Evolutionary conservation across 148 eudicot genomes (phyloP).

Genomic region (Camellia lanceoleosa): DNA sequence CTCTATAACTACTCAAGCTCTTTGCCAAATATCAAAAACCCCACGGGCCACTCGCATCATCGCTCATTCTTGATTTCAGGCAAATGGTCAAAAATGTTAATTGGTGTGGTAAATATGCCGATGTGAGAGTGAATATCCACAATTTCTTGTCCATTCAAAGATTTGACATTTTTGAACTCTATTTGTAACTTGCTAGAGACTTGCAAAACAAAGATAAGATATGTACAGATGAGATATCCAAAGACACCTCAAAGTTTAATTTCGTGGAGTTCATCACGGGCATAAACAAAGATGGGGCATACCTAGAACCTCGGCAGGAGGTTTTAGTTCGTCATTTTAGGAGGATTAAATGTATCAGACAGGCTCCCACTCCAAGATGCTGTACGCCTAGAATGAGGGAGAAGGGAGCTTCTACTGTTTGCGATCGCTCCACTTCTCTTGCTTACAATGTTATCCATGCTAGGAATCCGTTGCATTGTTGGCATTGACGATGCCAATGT

Average conservation of each 20-base stretch:
- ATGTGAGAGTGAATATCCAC: neutral
- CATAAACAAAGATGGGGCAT: slow-evolving; percentile 33
- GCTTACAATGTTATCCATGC: slow-evolving; percentile 50
- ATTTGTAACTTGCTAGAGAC: too few relatives aligned
- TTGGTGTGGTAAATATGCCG: neutral
- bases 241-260: slow-evolving; percentile 47
- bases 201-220: too few relatives aligned
- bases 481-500: slow-evolving; percentile 13
- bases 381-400: slow-evolving; percentile 46
- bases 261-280: slow-evolving; percentile 58
- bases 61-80: neutral
- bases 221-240: too few relatives aligned
- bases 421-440: slow-evolving; percentile 9
- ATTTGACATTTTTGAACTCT: too few relatives aligned
- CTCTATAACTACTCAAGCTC: neutral
- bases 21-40: neutral
- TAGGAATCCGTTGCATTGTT: slow-evolving; percentile 47
- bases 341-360: slow-evolving; percentile 22
- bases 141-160: neutral
- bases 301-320: slow-evolving; percentile 28
- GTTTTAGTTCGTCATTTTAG: slow-evolving; percentile 18
- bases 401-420: slow-evolving; percentile 21
- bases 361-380: slow-evolving; percentile 61
- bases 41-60: neutral
- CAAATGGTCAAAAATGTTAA: neutral